phyloP scores from a whole-genome alignment of 805 yeast species.

The Yamadazyma tumulicola region DNA sequence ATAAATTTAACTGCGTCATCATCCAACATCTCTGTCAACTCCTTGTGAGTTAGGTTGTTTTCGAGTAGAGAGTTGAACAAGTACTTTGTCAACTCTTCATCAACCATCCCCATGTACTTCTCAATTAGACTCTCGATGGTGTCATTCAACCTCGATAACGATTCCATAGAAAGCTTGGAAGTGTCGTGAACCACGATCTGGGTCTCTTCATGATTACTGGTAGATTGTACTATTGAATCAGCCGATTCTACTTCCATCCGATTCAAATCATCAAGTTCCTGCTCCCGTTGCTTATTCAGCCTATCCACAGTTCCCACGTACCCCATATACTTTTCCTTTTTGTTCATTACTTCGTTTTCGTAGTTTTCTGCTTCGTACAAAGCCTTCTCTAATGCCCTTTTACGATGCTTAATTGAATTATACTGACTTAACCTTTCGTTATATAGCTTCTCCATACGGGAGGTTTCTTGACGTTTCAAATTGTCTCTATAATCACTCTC shows the following conservation, averaged over 20 bases:
- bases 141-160: slow-evolving; percentile 18
- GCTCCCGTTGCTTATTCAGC: slow-evolving; percentile 36
- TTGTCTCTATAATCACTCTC: slow-evolving; percentile 27
- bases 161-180: neutral
- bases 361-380: slow-evolving; percentile 25
- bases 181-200: neutral
- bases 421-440: slow-evolving; percentile 13
- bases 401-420: slow-evolving; percentile 16
- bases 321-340: slow-evolving; percentile 30
- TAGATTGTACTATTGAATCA: neutral
- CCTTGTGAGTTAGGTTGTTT: slow-evolving; percentile 31
- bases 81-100: slow-evolving; percentile 46
- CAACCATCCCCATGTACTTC: slow-evolving; percentile 52
- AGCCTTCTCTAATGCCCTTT: slow-evolving; percentile 17
- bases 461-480: slow-evolving; percentile 17
- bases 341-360: slow-evolving; percentile 36
- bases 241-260: slow-evolving; percentile 1
- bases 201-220: neutral
- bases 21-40: slow-evolving; percentile 48
- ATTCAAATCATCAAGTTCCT: slow-evolving; percentile 29
- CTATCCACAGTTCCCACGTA: slow-evolving; percentile 18
- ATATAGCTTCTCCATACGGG: slow-evolving; percentile 20
- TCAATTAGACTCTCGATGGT: slow-evolving; percentile 44
- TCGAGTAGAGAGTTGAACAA: slow-evolving; percentile 36
- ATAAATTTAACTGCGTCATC: slow-evolving; percentile 44